phyloP scores from a whole-genome alignment of 768 basidiomycete species.

The Cystofilobasidium capitatum region DNA sequence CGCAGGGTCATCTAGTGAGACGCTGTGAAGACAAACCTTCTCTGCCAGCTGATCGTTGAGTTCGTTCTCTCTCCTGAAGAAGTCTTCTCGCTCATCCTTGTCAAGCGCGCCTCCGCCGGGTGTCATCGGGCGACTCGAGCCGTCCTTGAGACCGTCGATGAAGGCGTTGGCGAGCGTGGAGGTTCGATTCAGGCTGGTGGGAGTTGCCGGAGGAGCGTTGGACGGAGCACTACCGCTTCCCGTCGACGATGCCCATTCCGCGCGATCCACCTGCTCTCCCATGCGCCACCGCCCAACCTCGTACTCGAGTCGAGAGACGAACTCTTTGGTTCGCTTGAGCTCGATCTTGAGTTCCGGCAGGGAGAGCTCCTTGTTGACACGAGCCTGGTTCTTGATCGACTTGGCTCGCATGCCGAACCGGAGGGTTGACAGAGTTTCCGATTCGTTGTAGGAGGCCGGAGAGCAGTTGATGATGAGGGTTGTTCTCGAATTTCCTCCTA shows the following conservation, averaged over 20 bases:
- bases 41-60: constrained; percentile 85
- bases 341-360: constrained; percentile 90
- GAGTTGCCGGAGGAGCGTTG: constrained; percentile 3
- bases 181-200: constrained; percentile 25
- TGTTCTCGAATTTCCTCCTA: constrained; percentile 75
- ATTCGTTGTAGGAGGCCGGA: constrained; percentile 91
- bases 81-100: constrained; percentile 95
- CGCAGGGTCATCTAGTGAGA: too few species aligned
- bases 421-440: constrained; percentile 91
- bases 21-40: constrained; percentile 41
- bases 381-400: constrained; percentile 99
- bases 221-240: constrained; percentile 10
- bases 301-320: constrained; percentile 80
- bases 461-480: constrained; percentile 97
- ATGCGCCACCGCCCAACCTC: constrained; percentile 82
- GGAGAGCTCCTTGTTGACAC: constrained; percentile 91
- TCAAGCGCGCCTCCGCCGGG: constrained; percentile 70
- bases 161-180: constrained; percentile 48
- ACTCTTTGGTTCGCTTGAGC: constrained; percentile 78
- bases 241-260: constrained; percentile 63
- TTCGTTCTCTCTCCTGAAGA: constrained; percentile 91
- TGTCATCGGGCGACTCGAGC: constrained; percentile 81
- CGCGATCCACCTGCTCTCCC: constrained; percentile 72
- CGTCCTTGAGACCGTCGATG: constrained; percentile 63
- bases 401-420: constrained; percentile 99